These are phyloP conservation scores for Elaeagnus macrophylla DNA, from an alignment of 306 rosid species.

Conservation along the genomic window DNA sequence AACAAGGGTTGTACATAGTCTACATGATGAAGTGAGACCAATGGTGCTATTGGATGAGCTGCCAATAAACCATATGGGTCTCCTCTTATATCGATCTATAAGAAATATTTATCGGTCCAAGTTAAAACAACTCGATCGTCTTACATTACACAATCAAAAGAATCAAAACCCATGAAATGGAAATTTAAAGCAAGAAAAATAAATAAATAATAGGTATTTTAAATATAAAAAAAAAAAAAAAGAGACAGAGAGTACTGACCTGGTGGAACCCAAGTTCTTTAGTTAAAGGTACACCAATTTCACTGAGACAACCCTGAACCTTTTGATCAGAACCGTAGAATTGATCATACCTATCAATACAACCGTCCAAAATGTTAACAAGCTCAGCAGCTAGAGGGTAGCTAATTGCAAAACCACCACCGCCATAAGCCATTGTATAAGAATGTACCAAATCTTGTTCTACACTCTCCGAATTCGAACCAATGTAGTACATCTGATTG, in stretches of 20 bases:
- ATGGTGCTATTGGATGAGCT: constrained; percentile 52
- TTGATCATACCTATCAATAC: constrained; percentile 41
- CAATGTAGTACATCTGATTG: constrained; percentile 58
- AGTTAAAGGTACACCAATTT: constrained; percentile 52
- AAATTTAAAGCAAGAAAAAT: too few relatives aligned
- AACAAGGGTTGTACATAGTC: constrained; percentile 43
- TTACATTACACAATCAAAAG: not conserved
- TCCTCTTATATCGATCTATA: constrained; percentile 59
- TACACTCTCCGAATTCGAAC: constrained; percentile 60
- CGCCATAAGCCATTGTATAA: constrained; percentile 53
- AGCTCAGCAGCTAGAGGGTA: constrained; percentile 46
- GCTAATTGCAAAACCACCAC: constrained; percentile 60
- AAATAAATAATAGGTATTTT: not conserved
- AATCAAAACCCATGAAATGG: not conserved
- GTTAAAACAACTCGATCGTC: not conserved
- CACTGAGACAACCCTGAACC: constrained; percentile 45
- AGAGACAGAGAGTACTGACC: constrained; percentile 17
- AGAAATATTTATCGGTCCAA: too few relatives aligned
- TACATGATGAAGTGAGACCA: constrained; percentile 57
- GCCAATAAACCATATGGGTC: constrained; percentile 49
- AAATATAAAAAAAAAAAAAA: not conserved
- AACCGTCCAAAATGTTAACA: constrained; percentile 45
- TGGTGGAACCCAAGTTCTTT: constrained; percentile 63
- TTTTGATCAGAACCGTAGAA: constrained; percentile 53
- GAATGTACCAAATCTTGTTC: constrained; percentile 44